Conservation (phyloP, 2,329 filamentous ascomycete genomes). For the Xylariaceae sp. region DNA sequence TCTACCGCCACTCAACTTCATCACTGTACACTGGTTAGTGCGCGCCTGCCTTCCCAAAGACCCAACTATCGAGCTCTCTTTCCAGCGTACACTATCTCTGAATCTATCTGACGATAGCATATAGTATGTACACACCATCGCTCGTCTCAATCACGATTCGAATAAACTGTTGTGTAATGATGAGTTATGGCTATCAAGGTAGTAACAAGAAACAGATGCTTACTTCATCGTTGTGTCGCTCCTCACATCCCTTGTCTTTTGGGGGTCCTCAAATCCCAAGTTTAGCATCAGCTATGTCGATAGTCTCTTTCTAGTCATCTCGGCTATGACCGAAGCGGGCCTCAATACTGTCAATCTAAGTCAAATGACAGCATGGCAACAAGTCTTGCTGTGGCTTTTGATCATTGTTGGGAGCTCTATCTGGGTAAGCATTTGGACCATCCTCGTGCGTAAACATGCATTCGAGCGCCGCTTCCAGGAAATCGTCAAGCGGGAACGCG, state of each 20-base stretch:
- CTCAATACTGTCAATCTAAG: slow-evolving; percentile 60
- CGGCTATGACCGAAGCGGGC: slow-evolving; percentile 66
- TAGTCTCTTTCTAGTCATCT: slow-evolving; percentile 61
- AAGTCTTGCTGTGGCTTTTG: slow-evolving; percentile 60
- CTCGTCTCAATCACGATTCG: neutral
- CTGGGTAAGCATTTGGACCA: slow-evolving; percentile 62
- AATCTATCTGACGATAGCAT: too few species aligned
- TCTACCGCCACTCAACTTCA: slow-evolving; percentile 54
- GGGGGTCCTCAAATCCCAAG: slow-evolving; percentile 49
- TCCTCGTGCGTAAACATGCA: slow-evolving; percentile 57
- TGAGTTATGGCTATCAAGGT: neutral
- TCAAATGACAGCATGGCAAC: slow-evolving; percentile 64
- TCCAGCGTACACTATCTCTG: too few species aligned
- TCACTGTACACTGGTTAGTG: slow-evolving; percentile 54
- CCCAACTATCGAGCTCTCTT: too few species aligned
- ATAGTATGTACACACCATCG: too few species aligned
- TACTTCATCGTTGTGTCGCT: slow-evolving; percentile 61
- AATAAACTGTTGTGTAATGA: neutral
- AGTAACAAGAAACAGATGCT: slow-evolving; percentile 35
- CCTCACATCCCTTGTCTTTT: slow-evolving; percentile 59
- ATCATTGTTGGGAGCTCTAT: slow-evolving; percentile 64
- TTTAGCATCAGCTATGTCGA: slow-evolving; percentile 59
- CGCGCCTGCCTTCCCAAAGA: too few species aligned
- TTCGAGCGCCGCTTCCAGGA: slow-evolving; percentile 61
- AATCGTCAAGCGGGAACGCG: slow-evolving; percentile 45